These are phyloP conservation scores for Phytophthora sansomeana DNA, from an alignment of 352 stramenopile species.

Conservation along the genomic window DNA sequence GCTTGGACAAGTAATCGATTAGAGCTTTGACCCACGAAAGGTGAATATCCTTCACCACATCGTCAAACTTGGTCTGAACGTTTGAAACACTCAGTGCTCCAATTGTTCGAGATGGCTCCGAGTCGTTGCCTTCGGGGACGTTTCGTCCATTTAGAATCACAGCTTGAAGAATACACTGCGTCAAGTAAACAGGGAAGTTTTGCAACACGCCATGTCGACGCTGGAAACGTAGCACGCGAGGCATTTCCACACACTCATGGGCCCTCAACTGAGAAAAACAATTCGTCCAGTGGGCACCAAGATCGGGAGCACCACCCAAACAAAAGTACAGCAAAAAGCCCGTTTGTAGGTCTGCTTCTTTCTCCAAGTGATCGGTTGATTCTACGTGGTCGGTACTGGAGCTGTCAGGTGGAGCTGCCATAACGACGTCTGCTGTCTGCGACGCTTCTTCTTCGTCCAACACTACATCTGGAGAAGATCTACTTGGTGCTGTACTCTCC, in stretches of 20 bases:
- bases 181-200: conserved; percentile 49
- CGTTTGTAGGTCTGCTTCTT: conserved; percentile 50
- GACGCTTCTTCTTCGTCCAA: conserved; percentile 45
- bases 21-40: conserved; percentile 41
- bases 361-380: conserved; percentile 41
- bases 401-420: conserved; percentile 10
- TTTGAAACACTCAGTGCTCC: conserved; percentile 15
- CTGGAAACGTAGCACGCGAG: conserved; percentile 50
- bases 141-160: conserved; percentile 44
- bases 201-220: conserved; percentile 44
- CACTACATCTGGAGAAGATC: conserved; percentile 52
- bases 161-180: conserved; percentile 65
- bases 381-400: conserved; percentile 21
- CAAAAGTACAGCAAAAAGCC: conserved; percentile 68
- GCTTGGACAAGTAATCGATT: conserved; percentile 26
- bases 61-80: conserved; percentile 34
- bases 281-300: conserved; percentile 53
- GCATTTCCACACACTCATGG: conserved; percentile 55
- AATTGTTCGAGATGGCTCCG: conserved; percentile 9
- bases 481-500: conserved; percentile 18
- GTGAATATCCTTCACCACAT: conserved; percentile 41
- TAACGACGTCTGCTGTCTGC: conserved; percentile 16
- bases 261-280: conserved; percentile 44
- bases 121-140: neutral
- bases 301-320: conserved; percentile 59